These are phyloP conservation scores for Boechera retrofracta DNA, from an alignment of 345 rosid genomes.

Conservation along the genomic window DNA sequence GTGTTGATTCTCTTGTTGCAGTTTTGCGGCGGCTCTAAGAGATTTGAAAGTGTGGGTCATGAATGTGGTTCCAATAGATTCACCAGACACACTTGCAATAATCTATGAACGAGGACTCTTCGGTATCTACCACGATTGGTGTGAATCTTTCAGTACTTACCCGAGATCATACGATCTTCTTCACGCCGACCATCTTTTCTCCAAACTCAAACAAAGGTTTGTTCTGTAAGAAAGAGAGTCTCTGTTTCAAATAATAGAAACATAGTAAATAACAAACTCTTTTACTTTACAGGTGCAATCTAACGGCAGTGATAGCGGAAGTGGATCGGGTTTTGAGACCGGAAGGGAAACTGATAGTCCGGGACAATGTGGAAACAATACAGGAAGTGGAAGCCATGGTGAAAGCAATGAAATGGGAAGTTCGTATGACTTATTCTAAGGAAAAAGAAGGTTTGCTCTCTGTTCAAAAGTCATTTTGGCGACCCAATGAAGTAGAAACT, in stretches of 20 bases:
- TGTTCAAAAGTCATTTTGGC: slow-evolving; percentile 84
- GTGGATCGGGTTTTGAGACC: slow-evolving; percentile 89
- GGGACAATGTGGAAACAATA: slow-evolving; percentile 71
- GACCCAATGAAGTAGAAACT: slow-evolving; percentile 69
- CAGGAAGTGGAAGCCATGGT: slow-evolving; percentile 62
- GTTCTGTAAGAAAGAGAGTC: slow-evolving; percentile 6
- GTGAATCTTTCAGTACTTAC: slow-evolving; percentile 93
- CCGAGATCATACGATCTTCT: slow-evolving; percentile 98
- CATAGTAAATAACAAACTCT: background rate
- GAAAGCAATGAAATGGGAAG: slow-evolving; percentile 80
- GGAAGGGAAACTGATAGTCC: slow-evolving; percentile 80
- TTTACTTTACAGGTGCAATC: slow-evolving; percentile 61
- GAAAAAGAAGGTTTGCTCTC: slow-evolving; percentile 85
- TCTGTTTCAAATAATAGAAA: slow-evolving; percentile 17
- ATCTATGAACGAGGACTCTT: slow-evolving; percentile 92
- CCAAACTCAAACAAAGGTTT: slow-evolving; percentile 76
- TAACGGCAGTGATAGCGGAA: slow-evolving; percentile 76
- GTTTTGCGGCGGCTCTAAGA: slow-evolving; percentile 91
- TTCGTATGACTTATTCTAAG: slow-evolving; percentile 75
- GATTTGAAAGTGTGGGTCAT: slow-evolving; percentile 89
- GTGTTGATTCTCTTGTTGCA: slow-evolving; percentile 49
- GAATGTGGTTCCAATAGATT: slow-evolving; percentile 85
- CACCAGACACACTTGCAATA: slow-evolving; percentile 91
- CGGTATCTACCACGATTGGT: slow-evolving; percentile 97
- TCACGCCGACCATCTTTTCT: slow-evolving; percentile 96